Base-by-base conservation (phyloP, 2,329 filamentous ascomycete genomes). In the Lomentospora prolificans region DNA sequence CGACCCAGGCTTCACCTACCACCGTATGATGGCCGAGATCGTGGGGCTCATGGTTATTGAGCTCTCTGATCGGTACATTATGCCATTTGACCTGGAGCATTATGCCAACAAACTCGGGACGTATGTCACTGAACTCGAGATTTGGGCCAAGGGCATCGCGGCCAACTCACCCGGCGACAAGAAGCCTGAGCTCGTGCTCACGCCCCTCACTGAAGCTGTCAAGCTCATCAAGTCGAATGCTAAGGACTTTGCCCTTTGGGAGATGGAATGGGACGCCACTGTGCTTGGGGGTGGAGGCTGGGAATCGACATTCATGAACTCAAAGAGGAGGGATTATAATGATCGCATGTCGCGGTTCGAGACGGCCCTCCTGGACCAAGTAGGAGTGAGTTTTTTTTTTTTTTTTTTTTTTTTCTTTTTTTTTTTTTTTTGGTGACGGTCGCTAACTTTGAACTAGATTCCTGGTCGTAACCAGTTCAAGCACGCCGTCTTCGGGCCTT, bases 391-490 rank as follows among this genome's bases (percentile, higher is more conserved):
- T 84, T 56, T 50, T 28, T 53, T 50, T n/a, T 54, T 57, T 7
- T 46, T 52, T 33, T 12, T 30, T 44, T 50, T 48, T 53, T 52
- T 27, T 17, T 51, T 3, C 9, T 31, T 53, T 30, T 12, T 30
- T 55, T 7, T 25, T 24, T 17, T 51, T 31, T 48, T 27, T 36
- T 31, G 3, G 24, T 6, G 30, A 46, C 22, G 39, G 57, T 63
- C 53, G 64, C 61, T 56, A 53, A 57, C 30, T 12, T 5, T 7
- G 2, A 24, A 57, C 31, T 56, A 90, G 87, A 80, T 95, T 3
- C 88, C 89, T 39, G 89, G 89, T 63, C 85, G 92, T 60, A 88
- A 87, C 4, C 94, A 97, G 71, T 99, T 90, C 77, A 96, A 95
- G 69, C 94, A 96, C 70, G 80, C 95, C 65, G 73, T 99, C 57